Conservation (phyloP, 352 stramenopile species). For the Phytophthora meadii region DNA sequence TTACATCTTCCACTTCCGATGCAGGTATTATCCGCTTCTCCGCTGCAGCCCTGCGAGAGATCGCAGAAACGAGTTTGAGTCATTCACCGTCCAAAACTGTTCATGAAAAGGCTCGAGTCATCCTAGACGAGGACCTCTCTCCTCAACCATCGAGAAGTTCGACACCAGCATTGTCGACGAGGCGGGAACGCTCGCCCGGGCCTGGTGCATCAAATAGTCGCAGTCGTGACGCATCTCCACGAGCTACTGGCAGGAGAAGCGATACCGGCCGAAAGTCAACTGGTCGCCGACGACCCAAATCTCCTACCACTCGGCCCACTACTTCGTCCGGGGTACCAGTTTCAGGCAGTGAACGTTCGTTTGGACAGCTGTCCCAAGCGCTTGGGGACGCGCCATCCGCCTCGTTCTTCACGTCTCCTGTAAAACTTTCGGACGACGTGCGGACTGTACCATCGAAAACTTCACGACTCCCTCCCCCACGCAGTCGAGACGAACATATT, state of each 20-base stretch:
- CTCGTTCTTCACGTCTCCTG: conserved; percentile 47
- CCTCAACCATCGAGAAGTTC: conserved; percentile 1
- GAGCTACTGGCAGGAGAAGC: conserved; percentile 16
- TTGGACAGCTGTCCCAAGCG: conserved; percentile 39
- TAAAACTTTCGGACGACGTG: conserved; percentile 33
- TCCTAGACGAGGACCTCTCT: conserved; percentile 60
- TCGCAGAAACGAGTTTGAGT: conserved; percentile 65
- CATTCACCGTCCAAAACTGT: conserved; percentile 69
- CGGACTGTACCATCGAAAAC: conserved; percentile 20
- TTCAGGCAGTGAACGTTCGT: conserved; percentile 29
- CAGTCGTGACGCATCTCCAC: conserved; percentile 21
- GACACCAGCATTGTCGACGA: conserved; percentile 6
- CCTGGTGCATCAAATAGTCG: conserved; percentile 9
- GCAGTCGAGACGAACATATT: conserved; percentile 48
- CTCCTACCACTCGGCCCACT: conserved; percentile 39
- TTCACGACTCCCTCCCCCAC: conserved; percentile 49
- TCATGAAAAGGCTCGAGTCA: conserved; percentile 67
- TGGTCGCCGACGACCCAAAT: conserved; percentile 34
- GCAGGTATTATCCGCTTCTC: conserved; percentile 75
- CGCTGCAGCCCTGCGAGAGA: conserved; percentile 53
- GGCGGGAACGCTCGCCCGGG: conserved; percentile 15
- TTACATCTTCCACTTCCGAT: conserved; percentile 1
- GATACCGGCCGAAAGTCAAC: conserved; percentile 26
- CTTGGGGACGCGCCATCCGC: conserved; percentile 26
- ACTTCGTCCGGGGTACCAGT: conserved; percentile 24